Percentiles rank a stretch among this genome's conserved stretches.
These are phyloP conservation scores for Penicillium sp. DNA, from an alignment of 2,329 filamentous ascomycete genomes.

Conservation along the genomic window DNA sequence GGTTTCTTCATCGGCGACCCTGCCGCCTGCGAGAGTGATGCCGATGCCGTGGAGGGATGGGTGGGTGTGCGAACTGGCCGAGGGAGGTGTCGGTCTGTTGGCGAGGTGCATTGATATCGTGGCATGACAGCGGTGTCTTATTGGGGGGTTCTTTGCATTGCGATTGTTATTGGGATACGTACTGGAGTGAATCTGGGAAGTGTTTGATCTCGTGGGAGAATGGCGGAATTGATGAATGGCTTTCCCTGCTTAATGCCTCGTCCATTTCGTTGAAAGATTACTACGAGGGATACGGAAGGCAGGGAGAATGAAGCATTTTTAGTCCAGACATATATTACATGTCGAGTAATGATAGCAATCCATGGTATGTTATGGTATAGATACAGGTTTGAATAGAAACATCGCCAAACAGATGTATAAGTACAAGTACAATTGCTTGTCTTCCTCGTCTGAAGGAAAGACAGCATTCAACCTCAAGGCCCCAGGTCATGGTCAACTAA, in stretches of 20 bases:
- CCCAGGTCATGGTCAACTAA: neutral
- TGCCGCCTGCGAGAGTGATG: slow-evolving; percentile 12
- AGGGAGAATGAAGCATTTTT: neutral
- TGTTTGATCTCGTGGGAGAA: neutral
- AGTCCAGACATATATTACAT: neutral
- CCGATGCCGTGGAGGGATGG: slow-evolving; percentile 28
- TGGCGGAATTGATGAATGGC: neutral
- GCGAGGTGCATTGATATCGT: slow-evolving; percentile 19
- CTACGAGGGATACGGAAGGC: neutral
- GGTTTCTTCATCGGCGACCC: slow-evolving; percentile 13
- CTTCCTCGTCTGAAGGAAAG: slow-evolving; percentile 11
- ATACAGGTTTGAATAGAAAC: slow-evolving; percentile 26
- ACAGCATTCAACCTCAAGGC: neutral
- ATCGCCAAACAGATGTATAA: slow-evolving; percentile 29
- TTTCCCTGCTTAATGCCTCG: no score
- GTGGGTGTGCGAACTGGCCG: slow-evolving; percentile 23
- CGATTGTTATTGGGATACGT: neutral
- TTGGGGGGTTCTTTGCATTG: neutral
- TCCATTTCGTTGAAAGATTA: no score
- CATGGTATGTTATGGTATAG: slow-evolving; percentile 28
- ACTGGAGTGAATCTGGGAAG: neutral
- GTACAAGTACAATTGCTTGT: slow-evolving; percentile 27
- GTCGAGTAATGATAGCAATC: slow-evolving; percentile 11
- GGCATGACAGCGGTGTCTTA: neutral
- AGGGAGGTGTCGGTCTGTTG: slow-evolving; percentile 27